A percentile compares a stretch with the other conserved stretches of the same genome.
These are phyloP conservation scores for Mycosphaerella sp. DNA, from an alignment of 2,329 filamentous ascomycete genomes.

Conservation along the genomic window DNA sequence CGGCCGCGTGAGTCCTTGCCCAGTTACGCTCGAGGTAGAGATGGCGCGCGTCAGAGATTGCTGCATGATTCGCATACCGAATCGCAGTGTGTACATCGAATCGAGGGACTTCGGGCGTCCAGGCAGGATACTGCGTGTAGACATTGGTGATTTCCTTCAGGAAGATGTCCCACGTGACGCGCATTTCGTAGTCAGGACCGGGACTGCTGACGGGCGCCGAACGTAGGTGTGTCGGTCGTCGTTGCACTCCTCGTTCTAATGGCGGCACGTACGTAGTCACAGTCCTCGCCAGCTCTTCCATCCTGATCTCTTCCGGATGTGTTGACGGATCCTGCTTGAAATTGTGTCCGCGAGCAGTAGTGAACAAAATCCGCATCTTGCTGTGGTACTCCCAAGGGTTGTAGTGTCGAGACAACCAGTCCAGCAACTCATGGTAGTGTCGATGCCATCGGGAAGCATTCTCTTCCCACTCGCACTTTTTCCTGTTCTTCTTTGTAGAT, in stretches of 20 bases:
- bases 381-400: constrained; percentile 2
- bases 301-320: neutral
- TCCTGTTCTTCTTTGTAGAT: too few relatives aligned
- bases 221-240: neutral
- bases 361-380: neutral
- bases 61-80: neutral
- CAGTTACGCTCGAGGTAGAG: neutral
- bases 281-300: neutral
- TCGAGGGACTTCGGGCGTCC: neutral
- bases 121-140: neutral
- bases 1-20: neutral
- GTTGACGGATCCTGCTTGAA: neutral
- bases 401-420: neutral
- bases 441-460: neutral
- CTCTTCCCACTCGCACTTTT: neutral
- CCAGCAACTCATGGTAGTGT: too few relatives aligned
- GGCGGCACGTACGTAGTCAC: neutral
- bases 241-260: neutral
- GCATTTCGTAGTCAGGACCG: neutral
- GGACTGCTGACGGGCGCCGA: neutral
- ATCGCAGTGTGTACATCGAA: neutral
- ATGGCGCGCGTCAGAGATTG: neutral
- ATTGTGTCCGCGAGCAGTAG: neutral
- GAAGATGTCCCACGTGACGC: neutral
- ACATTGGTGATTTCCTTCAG: neutral